Evolutionary conservation across 2,329 filamentous ascomycete genomes (phyloP), one percentile per base, ranked within the genome.

Genomic region (Phoma herbarum): DNA sequence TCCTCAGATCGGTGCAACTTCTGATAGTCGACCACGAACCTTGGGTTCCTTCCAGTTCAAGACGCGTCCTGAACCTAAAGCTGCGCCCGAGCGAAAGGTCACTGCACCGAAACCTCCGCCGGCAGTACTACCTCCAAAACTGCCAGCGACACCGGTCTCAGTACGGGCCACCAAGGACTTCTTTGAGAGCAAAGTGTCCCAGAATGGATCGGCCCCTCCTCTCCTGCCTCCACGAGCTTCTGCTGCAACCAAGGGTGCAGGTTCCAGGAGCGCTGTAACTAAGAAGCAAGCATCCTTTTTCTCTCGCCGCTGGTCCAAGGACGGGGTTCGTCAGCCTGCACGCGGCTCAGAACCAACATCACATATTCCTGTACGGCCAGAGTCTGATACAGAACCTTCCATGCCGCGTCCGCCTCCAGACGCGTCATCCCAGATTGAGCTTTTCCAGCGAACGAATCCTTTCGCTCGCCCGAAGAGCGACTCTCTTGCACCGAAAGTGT

Each of bases 151-250:
- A 28, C 35, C 57, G 8, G 37, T 61, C 20, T 72, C 71, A n/a
- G 70, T 76, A 20, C 60, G 65, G 50, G 69, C 64, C 52, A 53
- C 61, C 44, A 75, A 66, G 45, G 60, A 62, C 8, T 70, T 74
- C 52, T 75, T 73, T 52, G 72, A 75, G 41, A 67, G 45, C 29
- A 74, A 68, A 62, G 61, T 63, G 18, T 62, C 62, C 4, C 61
- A 69, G 45, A 37, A 45, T 46, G 26, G 33, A 61, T 56, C 59
- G 47, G 28, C 26, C 52, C 46, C 58, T 57, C 56, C 43, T 57
- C 43, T 61, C 28, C 65, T 64, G 26, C 60, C 64, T 64, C 12
- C 52, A 46, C 25, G 23, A 44, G 12, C 56, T 41, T 39, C 47
- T 37, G 41, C 46, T 26, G 59, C 54, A 25, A 16, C 55, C 43